phyloP scores from a whole-genome alignment of 2,329 filamentous ascomycete genomes.

The Plectosphaerella cucumerina region DNA sequence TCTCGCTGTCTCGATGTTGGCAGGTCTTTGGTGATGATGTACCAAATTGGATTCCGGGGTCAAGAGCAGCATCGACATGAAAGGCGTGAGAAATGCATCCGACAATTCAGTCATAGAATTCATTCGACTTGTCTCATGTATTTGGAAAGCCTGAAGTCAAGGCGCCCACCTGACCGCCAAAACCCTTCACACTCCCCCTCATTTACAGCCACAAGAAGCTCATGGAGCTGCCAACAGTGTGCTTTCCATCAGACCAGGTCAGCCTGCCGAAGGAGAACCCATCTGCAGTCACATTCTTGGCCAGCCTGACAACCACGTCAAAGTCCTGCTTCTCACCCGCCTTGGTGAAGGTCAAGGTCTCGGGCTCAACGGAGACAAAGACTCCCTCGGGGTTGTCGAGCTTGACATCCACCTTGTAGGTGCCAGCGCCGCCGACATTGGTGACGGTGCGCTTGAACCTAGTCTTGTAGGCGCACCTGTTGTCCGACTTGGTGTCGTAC shows the following conservation, averaged over 20 bases:
- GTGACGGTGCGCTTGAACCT: conserved; percentile 10
- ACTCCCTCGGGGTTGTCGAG: neutral
- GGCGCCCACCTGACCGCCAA: no score
- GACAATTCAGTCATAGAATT: no score
- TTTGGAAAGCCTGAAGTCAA: no score
- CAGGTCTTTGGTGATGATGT: no score
- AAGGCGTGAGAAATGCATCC: no score
- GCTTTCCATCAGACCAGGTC: conserved; percentile 9
- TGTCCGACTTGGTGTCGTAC: neutral
- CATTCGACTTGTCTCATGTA: no score
- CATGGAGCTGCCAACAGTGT: conserved; percentile 10
- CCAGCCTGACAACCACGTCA: neutral
- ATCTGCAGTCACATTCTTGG: neutral
- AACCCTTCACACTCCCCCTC: no score
- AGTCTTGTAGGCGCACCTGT: conserved; percentile 5
- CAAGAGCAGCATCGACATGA: no score
- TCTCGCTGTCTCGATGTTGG: no score
- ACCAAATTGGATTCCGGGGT: no score
- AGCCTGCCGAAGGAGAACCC: conserved; percentile 4
- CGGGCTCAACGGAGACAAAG: conserved; percentile 1
- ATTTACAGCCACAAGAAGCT: conserved; percentile 3
- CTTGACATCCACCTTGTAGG: conserved; percentile 4
- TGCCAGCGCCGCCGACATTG: conserved; percentile 7
- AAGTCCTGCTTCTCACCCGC: neutral
- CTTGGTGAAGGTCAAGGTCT: neutral